phyloP scores from a whole-genome alignment of 83 land plant genomes.

The Larix sibirica region DNA sequence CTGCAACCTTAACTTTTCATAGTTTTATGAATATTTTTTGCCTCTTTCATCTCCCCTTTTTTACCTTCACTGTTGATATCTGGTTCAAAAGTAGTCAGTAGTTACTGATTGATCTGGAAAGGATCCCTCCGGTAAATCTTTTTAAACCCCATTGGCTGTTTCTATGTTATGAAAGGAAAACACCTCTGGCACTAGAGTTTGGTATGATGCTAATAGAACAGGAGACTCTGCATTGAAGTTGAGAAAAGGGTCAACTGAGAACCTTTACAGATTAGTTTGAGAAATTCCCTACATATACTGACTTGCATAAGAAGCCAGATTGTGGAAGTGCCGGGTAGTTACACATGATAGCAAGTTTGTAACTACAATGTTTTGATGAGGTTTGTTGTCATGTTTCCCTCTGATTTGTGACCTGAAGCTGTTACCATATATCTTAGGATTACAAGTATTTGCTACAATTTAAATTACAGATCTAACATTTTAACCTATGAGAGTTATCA shows the following conservation, averaged over 20 bases:
- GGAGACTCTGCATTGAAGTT: neutral
- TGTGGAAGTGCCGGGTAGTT: neutral
- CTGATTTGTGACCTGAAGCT: too few relatives aligned
- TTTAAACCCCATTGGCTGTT: neutral
- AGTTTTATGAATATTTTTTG: too few relatives aligned
- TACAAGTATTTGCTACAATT: neutral
- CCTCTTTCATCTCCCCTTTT: neutral
- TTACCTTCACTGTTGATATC: neutral
- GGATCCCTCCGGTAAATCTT: neutral
- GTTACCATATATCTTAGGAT: neutral
- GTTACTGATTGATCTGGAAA: too few relatives aligned
- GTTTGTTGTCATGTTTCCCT: too few relatives aligned
- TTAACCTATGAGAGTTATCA: neutral
- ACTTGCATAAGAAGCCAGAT: neutral
- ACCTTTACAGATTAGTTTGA: neutral
- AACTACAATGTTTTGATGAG: too few relatives aligned
- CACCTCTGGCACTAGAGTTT: neutral
- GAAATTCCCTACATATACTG: neutral
- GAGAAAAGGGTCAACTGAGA: neutral
- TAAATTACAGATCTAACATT: neutral
- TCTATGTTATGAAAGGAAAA: neutral
- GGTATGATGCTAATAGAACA: neutral
- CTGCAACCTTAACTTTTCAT: too few relatives aligned
- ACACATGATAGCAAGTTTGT: too few relatives aligned
- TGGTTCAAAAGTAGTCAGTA: neutral